phyloP scores from a whole-genome alignment of 371 early-diverging fungal genomes.

The Rhizopus sp. region DNA sequence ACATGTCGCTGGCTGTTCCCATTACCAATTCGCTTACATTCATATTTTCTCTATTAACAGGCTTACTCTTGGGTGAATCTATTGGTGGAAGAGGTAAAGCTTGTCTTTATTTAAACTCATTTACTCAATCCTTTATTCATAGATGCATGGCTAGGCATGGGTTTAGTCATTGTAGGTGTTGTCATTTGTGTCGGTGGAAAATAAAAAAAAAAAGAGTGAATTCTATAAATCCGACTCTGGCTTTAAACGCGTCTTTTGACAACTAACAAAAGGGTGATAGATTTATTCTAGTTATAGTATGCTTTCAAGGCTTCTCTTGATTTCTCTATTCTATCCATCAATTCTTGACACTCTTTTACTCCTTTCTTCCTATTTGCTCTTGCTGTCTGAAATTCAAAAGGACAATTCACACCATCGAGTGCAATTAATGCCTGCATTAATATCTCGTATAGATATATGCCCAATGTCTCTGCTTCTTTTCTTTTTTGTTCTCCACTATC shows the following conservation, averaged over 20 bases:
- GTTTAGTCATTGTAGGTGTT: conserved; percentile 66
- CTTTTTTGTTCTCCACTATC: neutral
- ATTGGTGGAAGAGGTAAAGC: conserved; percentile 56
- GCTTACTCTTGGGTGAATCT: conserved; percentile 78
- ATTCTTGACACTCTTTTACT: conserved; percentile 26
- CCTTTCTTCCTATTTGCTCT: conserved; percentile 25
- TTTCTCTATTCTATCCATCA: conserved; percentile 27
- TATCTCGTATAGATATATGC: conserved; percentile 22
- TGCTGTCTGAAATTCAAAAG: conserved; percentile 28
- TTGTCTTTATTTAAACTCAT: neutral
- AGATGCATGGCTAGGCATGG: conserved; percentile 70
- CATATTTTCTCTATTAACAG: conserved; percentile 82
- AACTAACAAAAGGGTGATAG: no score
- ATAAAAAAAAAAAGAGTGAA: conserved; percentile 1
- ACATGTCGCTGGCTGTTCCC: conserved; percentile 92
- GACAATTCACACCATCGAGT: conserved; percentile 32
- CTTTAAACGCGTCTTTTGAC: no score
- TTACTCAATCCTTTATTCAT: neutral
- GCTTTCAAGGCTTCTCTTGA: conserved; percentile 14
- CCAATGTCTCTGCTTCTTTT: conserved; percentile 23
- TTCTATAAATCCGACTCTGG: neutral
- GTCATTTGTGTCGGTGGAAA: conserved; percentile 60
- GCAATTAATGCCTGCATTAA: conserved; percentile 32
- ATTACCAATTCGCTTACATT: conserved; percentile 91
- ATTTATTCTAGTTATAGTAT: neutral